Percentiles rank a stretch among this genome's conserved stretches.
These are phyloP conservation scores for Anisodus tanguticus DNA, from an alignment of 257 asterid genomes.

Conservation along the genomic window DNA sequence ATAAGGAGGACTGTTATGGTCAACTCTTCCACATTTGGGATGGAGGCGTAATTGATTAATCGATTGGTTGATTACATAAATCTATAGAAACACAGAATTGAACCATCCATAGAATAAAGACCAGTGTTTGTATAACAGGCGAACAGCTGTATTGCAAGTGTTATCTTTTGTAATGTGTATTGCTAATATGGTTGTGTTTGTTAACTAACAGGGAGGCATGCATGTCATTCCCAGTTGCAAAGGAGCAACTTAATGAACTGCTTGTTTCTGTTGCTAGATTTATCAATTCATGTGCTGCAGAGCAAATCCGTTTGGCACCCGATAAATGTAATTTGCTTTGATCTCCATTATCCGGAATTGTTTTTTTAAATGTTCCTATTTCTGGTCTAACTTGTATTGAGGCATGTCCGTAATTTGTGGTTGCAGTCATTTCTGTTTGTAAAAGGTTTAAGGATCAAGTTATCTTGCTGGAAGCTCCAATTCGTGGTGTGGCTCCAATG, in stretches of 20 bases:
- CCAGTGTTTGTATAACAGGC: constrained; percentile 2
- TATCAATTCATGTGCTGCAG: constrained; percentile 63
- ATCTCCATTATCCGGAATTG: background rate
- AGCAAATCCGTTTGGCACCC: constrained; percentile 82
- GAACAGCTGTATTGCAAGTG: background rate
- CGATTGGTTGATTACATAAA: background rate
- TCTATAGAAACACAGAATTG: background rate
- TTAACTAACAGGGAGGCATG: constrained; percentile 71
- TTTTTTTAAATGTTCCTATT: background rate
- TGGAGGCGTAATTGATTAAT: background rate
- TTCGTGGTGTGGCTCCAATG: constrained; percentile 86
- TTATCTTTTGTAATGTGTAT: background rate
- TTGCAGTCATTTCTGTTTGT: constrained; percentile 84
- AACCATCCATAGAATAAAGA: background rate
- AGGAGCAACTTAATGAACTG: constrained; percentile 61
- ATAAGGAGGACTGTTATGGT: background rate
- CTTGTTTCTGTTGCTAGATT: constrained; percentile 67
- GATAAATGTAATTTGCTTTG: constrained; percentile 64
- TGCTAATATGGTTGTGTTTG: constrained; percentile 18
- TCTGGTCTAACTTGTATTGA: constrained; percentile 33
- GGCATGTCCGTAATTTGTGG: constrained; percentile 31
- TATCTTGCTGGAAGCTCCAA: constrained; percentile 68
- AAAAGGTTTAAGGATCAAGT: constrained; percentile 79
- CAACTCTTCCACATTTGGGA: background rate
- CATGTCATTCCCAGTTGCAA: constrained; percentile 53